Base-by-base conservation (phyloP, 176 grass and related monocot genomes). In the sorghum (Sorghum bicolor) region DNA sequence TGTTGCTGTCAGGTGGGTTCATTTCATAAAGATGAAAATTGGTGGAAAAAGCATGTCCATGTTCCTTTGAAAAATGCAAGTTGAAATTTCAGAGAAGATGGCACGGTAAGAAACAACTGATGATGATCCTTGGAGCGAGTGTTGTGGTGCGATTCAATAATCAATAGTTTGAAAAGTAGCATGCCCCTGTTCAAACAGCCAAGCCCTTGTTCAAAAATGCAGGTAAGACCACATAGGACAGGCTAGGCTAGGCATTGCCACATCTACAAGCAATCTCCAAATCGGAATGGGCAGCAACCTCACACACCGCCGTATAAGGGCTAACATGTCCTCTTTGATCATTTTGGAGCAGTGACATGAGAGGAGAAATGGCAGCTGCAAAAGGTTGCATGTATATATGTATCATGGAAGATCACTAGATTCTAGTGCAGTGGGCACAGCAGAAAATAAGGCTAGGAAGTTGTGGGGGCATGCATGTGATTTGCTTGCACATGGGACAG, bases 191-290 rank as follows among this genome's bases (percentile, higher is more conserved):
- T 76, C 30, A 66, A 71, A 78, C 50, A 86, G 77, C 67, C 58
- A 68, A 69, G 28, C 71, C 25, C 19, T 78, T 53, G 5, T 36
- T 71, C 55, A 16, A 72, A 53, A 71, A 53, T 39, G 40, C 47
- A 50, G 53, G 66, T 60, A 31, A 61, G 67, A 57, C 45, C 41
- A 67, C 24, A 83, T 52, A 52, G 48, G 17, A 19, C 30, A 61
- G 10, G 47, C 12, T 29, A 82, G 14, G 29, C 20, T 65, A 77
- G 5, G 41, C 32, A 41, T 84, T 67, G 68, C 75, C 81, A 61
- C 68, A 80, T 84, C 81, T 67, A 75, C 69, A 84, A 85, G 61
- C 70, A 75, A 84, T 69, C 82, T 80, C 75, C 75, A 67, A 85
- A 75, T 80, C 48, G 82, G 69, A 84, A 80, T 31, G 82, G 32